phyloP scores from a whole-genome alignment of 2,329 filamentous ascomycete species.

The Trichoderma koningii region DNA sequence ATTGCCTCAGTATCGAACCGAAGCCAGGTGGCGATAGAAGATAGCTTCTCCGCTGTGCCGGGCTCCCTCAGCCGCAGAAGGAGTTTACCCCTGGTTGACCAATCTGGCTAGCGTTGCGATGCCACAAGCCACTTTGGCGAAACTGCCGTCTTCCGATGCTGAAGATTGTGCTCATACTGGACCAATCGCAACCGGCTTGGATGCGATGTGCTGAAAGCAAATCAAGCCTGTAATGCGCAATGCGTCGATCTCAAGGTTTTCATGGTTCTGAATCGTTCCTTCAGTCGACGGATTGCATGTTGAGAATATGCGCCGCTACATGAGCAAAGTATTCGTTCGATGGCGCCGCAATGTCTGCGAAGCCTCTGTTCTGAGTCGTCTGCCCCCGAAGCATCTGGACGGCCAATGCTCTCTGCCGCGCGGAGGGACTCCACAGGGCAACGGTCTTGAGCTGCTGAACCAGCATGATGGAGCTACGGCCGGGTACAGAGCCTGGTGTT shows the following conservation, averaged over 20 bases:
- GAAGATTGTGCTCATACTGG: not conserved
- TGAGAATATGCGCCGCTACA: constrained; percentile 29
- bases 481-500: not conserved
- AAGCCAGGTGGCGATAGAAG: not conserved
- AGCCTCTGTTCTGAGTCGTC: constrained; percentile 24
- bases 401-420: constrained; percentile 26
- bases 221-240: not conserved
- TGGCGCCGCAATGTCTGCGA: constrained; percentile 28
- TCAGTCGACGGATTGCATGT: constrained; percentile 25
- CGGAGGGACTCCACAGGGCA: constrained; percentile 29
- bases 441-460: constrained; percentile 27
- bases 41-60: not conserved
- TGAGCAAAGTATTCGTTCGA: constrained; percentile 31
- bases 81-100: not conserved
- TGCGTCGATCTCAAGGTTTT: not conserved
- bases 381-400: constrained; percentile 21
- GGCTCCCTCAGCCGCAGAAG: not conserved
- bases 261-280: not conserved
- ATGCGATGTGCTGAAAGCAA: not conserved
- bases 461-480: constrained; percentile 28
- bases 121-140: not conserved
- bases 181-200: not conserved
- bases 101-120: not conserved
- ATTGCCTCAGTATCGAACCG: not conserved
- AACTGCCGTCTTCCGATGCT: not conserved